These are phyloP conservation scores for Suillus weaverae DNA, from an alignment of 768 basidiomycete species.

Conservation along the genomic window DNA sequence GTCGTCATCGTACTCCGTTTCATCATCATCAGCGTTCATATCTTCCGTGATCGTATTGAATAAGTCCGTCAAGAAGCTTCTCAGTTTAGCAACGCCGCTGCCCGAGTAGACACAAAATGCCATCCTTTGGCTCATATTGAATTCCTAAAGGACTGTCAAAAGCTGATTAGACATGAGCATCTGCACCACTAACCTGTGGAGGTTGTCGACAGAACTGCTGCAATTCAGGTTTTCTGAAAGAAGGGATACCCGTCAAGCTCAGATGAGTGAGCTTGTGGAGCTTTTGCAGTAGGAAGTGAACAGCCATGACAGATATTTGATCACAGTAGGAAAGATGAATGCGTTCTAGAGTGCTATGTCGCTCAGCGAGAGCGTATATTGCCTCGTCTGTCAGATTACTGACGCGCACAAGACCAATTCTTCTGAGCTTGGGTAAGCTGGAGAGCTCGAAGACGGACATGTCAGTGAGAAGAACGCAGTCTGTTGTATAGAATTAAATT, in stretches of 20 bases:
- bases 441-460: constrained; percentile 93
- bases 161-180: background rate
- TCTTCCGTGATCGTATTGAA: constrained; percentile 75
- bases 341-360: constrained; percentile 85
- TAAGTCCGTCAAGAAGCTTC: constrained; percentile 73
- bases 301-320: constrained; percentile 87
- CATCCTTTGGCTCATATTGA: constrained; percentile 83
- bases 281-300: constrained; percentile 86
- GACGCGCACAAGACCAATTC: constrained; percentile 94
- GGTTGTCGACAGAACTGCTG: constrained; percentile 89
- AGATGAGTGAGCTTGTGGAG: constrained; percentile 92
- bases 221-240: constrained; percentile 82
- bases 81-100: constrained; percentile 80
- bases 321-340: constrained; percentile 98
- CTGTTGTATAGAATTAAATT: constrained; percentile 38
- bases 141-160: constrained; percentile 57
- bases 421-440: constrained; percentile 82
- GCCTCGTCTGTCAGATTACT: constrained; percentile 92
- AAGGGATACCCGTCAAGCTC: constrained; percentile 94
- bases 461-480: constrained; percentile 86
- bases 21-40: constrained; percentile 63
- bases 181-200: constrained; percentile 61
- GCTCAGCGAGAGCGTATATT: constrained; percentile 82
- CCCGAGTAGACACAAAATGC: constrained; percentile 98
- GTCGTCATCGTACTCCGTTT: constrained; percentile 62